Percentiles rank a stretch among this genome's conserved stretches.
Evolutionary conservation across 768 basidiomycete species (phyloP).

Genomic region (Xerocomus spinulosus): DNA sequence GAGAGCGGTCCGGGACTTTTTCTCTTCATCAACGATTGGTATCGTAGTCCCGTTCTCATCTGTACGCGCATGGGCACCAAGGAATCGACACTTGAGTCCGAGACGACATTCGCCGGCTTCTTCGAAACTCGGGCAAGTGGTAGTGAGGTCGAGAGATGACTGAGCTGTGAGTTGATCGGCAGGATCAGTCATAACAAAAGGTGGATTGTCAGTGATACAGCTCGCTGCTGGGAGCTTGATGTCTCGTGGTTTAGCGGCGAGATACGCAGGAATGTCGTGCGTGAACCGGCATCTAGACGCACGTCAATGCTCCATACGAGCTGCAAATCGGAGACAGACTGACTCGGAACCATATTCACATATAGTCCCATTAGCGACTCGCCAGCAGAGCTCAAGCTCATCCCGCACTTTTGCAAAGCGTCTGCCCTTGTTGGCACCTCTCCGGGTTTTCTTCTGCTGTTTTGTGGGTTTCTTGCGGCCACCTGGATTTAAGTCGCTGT

Average conservation of each 20-base stretch:
- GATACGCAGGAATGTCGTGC: slow-evolving; percentile 74
- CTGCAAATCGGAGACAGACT: slow-evolving; percentile 12
- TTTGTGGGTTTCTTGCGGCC: slow-evolving; percentile 45
- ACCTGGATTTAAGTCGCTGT: slow-evolving; percentile 25
- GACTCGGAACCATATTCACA: slow-evolving; percentile 72
- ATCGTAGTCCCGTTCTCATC: slow-evolving; percentile 42
- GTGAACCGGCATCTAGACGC: slow-evolving; percentile 64
- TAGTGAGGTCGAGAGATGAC: slow-evolving; percentile 20
- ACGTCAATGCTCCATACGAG: not conserved
- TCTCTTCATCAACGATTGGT: slow-evolving; percentile 54
- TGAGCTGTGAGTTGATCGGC: not conserved
- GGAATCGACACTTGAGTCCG: slow-evolving; percentile 89
- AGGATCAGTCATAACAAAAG: slow-evolving; percentile 41
- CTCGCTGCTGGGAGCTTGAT: slow-evolving; percentile 51
- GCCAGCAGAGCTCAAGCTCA: slow-evolving; percentile 80
- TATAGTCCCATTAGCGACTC: slow-evolving; percentile 58
- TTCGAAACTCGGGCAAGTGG: slow-evolving; percentile 24
- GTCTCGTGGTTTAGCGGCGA: slow-evolving; percentile 71
- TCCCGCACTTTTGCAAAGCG: slow-evolving; percentile 75
- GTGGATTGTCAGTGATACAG: slow-evolving; percentile 42
- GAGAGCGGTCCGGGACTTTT: slow-evolving; percentile 44
- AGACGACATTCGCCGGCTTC: slow-evolving; percentile 31
- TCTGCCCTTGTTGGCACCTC: slow-evolving; percentile 81
- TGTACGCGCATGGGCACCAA: slow-evolving; percentile 66
- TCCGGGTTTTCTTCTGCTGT: slow-evolving; percentile 66